Base-by-base conservation (phyloP, 305 asterid species). In the Fraxinus sp. region DNA sequence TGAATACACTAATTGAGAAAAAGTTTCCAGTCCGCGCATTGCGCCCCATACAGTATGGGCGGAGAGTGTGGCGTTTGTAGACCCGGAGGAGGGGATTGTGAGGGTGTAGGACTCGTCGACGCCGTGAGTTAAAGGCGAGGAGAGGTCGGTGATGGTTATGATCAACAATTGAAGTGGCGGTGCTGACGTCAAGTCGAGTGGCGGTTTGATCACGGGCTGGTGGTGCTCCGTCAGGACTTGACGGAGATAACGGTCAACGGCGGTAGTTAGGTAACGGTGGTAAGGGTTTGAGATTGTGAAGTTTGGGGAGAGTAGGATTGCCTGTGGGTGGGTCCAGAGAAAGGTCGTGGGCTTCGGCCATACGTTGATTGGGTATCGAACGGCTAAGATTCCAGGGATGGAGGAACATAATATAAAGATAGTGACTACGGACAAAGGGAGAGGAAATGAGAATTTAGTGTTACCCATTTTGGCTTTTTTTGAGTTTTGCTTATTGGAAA, bases 321-420 rank as follows among this genome's bases (percentile, higher is more conserved):
- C 84, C 77, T 86, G 91, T 37, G 95, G 95, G 59, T 70, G 80
- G 80, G 94, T 85, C 98, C 98, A 93, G 1, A 36, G 78, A 90
- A 93, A 86, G 14, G 78, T 83, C 44, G 91, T 91, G 91, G 99
- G 99, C 84, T 87, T 90, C 74, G 99, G 98, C 99, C 98, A 95
- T 33, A 95, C 89, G 79, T 92, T 87, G 91, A 94, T 82, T 3
- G 97, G 95, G 79, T 74, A 89, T 78, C 77, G 76, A 39, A 82
- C 88, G 87, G 95, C 93, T 85, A 92, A 83, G 89, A 88, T 87
- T 85, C 78, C 88, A 41, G 74, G 84, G 52, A 74, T 14, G 26
- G 80, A 46, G 70, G 16, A 26, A 4, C 79, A 9, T 18, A 80
- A 59, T 30, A 79, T 55, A 30, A 24, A 76, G 24, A 74, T 59